phyloP scores from a whole-genome alignment of 1,139 yeast species.

The Geotrichum armillariae region DNA sequence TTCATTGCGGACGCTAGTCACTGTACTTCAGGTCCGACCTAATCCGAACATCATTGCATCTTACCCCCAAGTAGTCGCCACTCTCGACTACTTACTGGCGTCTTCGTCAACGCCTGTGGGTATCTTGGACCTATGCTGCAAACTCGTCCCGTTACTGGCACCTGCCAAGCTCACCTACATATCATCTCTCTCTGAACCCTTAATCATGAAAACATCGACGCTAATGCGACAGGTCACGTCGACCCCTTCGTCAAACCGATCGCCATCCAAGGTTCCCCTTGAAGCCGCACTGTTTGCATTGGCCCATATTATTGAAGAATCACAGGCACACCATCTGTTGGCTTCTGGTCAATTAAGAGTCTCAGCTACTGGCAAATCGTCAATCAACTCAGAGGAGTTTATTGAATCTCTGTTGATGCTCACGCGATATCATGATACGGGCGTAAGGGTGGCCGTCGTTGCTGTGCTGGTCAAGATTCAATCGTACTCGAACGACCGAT shows the following conservation, averaged over 20 bases:
- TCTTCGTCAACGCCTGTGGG: constrained; percentile 23
- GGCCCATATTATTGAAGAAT: constrained; percentile 30
- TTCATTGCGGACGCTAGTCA: constrained; percentile 31
- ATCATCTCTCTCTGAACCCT: constrained; percentile 23
- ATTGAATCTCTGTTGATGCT: constrained; percentile 31
- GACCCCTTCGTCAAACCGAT: constrained; percentile 5
- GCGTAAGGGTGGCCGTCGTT: constrained; percentile 37
- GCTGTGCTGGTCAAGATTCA: constrained; percentile 36
- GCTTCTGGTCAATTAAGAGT: constrained; percentile 11
- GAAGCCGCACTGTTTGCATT: constrained; percentile 34
- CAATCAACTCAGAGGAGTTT: constrained; percentile 25
- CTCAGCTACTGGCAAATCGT: constrained; percentile 20
- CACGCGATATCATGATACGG: constrained; percentile 30
- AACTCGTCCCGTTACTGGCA: constrained; percentile 30
- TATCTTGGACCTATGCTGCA: constrained; percentile 30
- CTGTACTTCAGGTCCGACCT: constrained; percentile 30
- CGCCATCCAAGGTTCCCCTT: constrained; percentile 23
- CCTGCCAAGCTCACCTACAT: constrained; percentile 25
- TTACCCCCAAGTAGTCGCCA: constrained; percentile 29
- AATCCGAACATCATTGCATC: constrained; percentile 26
- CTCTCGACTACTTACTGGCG: constrained; percentile 27
- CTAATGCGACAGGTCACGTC: constrained; percentile 17
- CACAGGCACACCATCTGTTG: constrained; percentile 24
- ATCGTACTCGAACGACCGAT: constrained; percentile 26
- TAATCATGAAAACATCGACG: constrained; percentile 25